Evolutionary conservation across 805 yeast genomes (phyloP).

Genomic region (Wickerhamiella kurtzmanii): DNA sequence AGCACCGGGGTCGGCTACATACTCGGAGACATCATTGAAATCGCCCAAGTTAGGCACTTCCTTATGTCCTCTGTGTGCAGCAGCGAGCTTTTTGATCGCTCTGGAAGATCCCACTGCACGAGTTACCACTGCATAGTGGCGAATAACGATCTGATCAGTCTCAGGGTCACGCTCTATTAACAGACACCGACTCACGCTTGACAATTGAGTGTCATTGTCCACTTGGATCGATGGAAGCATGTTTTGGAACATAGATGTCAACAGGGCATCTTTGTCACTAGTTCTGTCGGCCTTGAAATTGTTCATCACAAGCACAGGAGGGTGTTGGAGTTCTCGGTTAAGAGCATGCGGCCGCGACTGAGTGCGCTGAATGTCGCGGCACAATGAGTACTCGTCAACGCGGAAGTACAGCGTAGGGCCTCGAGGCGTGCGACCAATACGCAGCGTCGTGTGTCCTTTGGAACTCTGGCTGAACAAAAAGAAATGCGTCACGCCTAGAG

Average conservation of each 20-base stretch:
- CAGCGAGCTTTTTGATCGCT: conserved; percentile 57
- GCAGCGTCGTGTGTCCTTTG: conserved; percentile 63
- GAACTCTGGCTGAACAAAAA: conserved; percentile 69
- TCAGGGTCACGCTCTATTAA: conserved; percentile 61
- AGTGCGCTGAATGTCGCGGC: conserved; percentile 61
- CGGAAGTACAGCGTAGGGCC: conserved; percentile 89
- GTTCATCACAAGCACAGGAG: conserved; percentile 86
- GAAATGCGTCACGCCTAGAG: conserved; percentile 80
- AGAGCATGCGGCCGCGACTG: conserved; percentile 69
- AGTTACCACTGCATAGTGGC: conserved; percentile 84
- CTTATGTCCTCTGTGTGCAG: conserved; percentile 47
- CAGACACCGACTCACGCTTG: conserved; percentile 68
- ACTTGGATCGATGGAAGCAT: conserved; percentile 93
- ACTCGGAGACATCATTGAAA: conserved; percentile 67
- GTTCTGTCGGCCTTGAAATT: conserved; percentile 62
- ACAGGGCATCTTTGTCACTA: conserved; percentile 61
- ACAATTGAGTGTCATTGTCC: conserved; percentile 51
- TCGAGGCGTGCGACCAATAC: conserved; percentile 76
- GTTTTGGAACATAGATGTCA: conserved; percentile 85
- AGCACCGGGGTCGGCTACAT: conserved; percentile 68
- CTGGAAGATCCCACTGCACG: conserved; percentile 58
- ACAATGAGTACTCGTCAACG: conserved; percentile 61
- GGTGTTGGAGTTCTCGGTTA: conserved; percentile 38
- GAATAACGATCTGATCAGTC: conserved; percentile 52
- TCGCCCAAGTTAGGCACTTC: conserved; percentile 55